Percentiles rank a stretch among this genome's conserved stretches.
Evolutionary conservation across 2,329 filamentous ascomycete species (phyloP).

Genomic region (Aspergillus proliferans): DNA sequence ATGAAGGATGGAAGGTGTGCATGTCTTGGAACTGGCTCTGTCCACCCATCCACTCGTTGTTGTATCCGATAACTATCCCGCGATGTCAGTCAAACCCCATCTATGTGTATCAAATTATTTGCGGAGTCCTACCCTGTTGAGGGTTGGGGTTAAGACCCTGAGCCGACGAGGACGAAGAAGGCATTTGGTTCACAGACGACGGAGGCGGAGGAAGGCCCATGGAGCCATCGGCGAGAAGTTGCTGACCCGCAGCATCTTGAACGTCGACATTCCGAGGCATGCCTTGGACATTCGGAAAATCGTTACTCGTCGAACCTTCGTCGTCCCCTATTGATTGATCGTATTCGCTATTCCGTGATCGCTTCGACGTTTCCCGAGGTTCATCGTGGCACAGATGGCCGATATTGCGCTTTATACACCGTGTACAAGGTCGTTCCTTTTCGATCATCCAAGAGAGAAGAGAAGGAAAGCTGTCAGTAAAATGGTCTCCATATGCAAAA

Average conservation of each 20-base stretch:
- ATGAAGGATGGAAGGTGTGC: constrained; percentile 87
- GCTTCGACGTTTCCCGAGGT: constrained; percentile 80
- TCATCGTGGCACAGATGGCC: constrained; percentile 98
- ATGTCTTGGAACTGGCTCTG: constrained; percentile 89
- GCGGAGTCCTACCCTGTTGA: constrained; percentile 63
- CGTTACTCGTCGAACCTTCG: constrained; percentile 43
- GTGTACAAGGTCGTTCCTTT: constrained; percentile 93
- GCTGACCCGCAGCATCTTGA: constrained; percentile 47
- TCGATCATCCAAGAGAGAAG: constrained; percentile 10
- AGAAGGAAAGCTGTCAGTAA: constrained; percentile 26
- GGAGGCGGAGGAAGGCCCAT: constrained; percentile 51
- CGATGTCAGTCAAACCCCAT: constrained; percentile 21
- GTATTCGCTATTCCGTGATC: constrained; percentile 59
- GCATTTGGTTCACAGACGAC: constrained; percentile 51
- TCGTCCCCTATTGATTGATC: constrained; percentile 56
- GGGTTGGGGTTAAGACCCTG: constrained; percentile 59
- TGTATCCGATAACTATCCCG: constrained; percentile 66
- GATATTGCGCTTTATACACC: constrained; percentile 98
- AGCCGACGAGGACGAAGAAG: constrained; percentile 60
- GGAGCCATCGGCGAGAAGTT: constrained; percentile 36
- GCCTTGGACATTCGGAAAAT: constrained; percentile 39
- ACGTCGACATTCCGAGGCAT: constrained; percentile 52
- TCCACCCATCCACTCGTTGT: constrained; percentile 73
- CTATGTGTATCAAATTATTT: not conserved
- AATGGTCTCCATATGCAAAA: constrained; percentile 3